These are phyloP conservation scores for Microdochium trichocladiopsis DNA, from an alignment of 2,329 filamentous ascomycete genomes.

Conservation along the genomic window DNA sequence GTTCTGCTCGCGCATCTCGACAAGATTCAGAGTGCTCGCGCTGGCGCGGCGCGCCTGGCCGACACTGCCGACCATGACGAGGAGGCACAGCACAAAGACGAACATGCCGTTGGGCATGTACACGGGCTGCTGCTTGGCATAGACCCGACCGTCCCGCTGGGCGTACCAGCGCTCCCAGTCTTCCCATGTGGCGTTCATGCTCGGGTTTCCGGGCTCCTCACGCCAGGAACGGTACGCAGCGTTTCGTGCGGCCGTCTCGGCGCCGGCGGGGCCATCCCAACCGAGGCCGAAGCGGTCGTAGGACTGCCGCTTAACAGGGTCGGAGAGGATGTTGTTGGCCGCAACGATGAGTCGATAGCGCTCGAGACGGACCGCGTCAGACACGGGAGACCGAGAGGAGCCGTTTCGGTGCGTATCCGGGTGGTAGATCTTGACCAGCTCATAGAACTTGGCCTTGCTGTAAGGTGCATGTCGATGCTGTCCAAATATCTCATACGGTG, in stretches of 20 bases:
- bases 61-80: constrained; percentile 63
- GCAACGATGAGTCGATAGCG: constrained; percentile 84
- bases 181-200: constrained; percentile 88
- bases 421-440: constrained; percentile 93
- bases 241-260: constrained; percentile 24
- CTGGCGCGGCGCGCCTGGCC: constrained; percentile 66
- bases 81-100: constrained; percentile 60
- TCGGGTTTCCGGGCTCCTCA: constrained; percentile 36
- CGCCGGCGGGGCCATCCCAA: constrained; percentile 59
- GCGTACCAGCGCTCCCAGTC: constrained; percentile 86
- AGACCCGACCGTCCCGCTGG: constrained; percentile 33
- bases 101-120: constrained; percentile 79
- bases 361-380: constrained; percentile 64
- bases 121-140: constrained; percentile 40
- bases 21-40: constrained; percentile 50
- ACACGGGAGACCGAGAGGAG: constrained; percentile 34
- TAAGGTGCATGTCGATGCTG: constrained; percentile 56
- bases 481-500: constrained; percentile 86
- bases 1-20: constrained; percentile 61
- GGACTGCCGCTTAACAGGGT: constrained; percentile 67
- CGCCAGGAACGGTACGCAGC: constrained; percentile 40
- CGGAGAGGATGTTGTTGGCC: constrained; percentile 81
- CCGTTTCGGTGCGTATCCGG: constrained; percentile 60
- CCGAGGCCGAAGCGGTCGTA: constrained; percentile 81
- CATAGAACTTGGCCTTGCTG: constrained; percentile 76